phyloP scores from a whole-genome alignment of 495 filamentous ascomycete species.

The Glarea lozoyensis region DNA sequence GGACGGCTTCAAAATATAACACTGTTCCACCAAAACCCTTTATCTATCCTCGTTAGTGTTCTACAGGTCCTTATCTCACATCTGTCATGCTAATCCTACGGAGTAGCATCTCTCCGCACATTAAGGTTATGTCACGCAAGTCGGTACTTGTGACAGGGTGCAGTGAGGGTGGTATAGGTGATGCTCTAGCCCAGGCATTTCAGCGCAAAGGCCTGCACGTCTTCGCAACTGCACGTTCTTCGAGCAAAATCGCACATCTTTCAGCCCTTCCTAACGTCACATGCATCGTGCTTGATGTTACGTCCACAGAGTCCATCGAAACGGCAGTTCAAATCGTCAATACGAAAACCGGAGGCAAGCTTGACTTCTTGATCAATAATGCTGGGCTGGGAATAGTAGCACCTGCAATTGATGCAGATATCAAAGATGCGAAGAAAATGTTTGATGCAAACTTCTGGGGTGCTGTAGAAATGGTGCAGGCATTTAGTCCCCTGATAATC shows the following conservation, averaged over 20 bases:
- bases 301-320: constrained; percentile 28
- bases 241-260: constrained; percentile 29
- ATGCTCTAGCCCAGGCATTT: constrained; percentile 24
- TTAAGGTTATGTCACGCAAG: constrained; percentile 8
- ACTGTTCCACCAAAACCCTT: neutral
- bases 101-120: neutral
- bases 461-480: constrained; percentile 40
- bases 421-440: constrained; percentile 32
- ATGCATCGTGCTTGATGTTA: constrained; percentile 44
- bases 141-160: constrained; percentile 32
- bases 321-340: constrained; percentile 20
- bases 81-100: neutral
- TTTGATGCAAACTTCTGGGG: constrained; percentile 49
- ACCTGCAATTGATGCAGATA: constrained; percentile 28
- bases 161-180: constrained; percentile 35
- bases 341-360: constrained; percentile 22
- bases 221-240: constrained; percentile 36
- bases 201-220: constrained; percentile 28
- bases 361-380: constrained; percentile 50
- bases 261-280: constrained; percentile 31
- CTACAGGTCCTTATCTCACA: neutral
- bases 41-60: neutral
- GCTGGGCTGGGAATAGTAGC: constrained; percentile 34
- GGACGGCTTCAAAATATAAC: neutral
- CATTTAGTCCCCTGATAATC: constrained; percentile 44